Base-by-base conservation (phyloP, 441 rosid species). In the Bruguiera hainesii region DNA sequence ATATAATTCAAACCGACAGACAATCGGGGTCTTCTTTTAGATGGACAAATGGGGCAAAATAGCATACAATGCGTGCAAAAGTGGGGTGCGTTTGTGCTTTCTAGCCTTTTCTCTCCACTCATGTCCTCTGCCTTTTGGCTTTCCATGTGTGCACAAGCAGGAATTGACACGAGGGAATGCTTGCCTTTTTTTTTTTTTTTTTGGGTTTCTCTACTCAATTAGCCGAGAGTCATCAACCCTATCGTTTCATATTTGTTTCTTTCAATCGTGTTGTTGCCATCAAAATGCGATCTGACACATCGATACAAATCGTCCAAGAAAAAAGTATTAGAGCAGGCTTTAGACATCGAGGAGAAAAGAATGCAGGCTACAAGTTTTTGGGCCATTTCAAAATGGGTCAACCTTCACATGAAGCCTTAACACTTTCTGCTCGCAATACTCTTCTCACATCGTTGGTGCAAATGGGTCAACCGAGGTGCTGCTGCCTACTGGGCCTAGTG, bases 71-170 rank as follows among this genome's bases (percentile, higher is more conserved):
- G 49, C 13, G 8, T 26, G 28, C 52, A 61, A 66, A 66, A 65
- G 63, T 50, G 79, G 68, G 33, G 30, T 56, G 56, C 60, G 68
- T 71, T 71, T 65, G 3, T 76, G 77, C 77, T 71, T 76, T 81
- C 74, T 76, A 69, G 80, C 78, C 78, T 81, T 82, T 78, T 70
- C 75, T 50, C 72, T 72, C 86, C 83, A 78, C 82, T 71, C 72
- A 53, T 78, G 81, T 73, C 77, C 59, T 48, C 37, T 28, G 23
- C 60, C 61, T 75, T 69, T 20, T 25, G 25, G 15, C 63, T 78
- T 65, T 52, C 73, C 77, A 66, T 68, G 67, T 73, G 71, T 71
- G 67, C 65, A 55, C 48, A 61, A 60, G 37, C 68, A 63, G 21
- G 49, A 71, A 25, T 52, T 70, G 71, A 69, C 76, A 76, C 52